Conservation (phyloP, 108 stramenopile genomes). For the Schizochytrium sp. region DNA sequence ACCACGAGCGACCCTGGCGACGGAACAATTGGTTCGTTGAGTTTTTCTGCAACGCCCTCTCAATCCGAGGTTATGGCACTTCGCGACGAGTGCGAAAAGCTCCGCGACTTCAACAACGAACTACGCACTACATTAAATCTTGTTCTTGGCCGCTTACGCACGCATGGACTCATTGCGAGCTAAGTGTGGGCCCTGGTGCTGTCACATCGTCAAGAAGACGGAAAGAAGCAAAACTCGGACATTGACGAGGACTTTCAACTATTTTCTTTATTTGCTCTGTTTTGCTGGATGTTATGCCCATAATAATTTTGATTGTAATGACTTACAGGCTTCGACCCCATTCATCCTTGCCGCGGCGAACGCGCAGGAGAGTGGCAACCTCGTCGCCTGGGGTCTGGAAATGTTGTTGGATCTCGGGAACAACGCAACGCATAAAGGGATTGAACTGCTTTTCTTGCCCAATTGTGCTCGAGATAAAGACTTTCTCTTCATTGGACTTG, state of each 20-base stretch:
- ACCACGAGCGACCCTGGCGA: neutral
- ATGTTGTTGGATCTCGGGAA: conserved; percentile 25
- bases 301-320: no score
- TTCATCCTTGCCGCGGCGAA: conserved; percentile 42
- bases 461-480: conserved; percentile 52
- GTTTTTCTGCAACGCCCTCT: neutral
- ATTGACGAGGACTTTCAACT: no score
- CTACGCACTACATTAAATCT: neutral
- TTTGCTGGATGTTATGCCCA: no score
- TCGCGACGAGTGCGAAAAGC: neutral
- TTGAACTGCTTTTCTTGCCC: conserved; percentile 51
- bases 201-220: no score
- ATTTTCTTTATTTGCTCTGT: no score
- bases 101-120: neutral
- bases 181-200: neutral
- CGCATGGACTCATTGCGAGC: neutral
- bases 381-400: conserved; percentile 27
- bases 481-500: neutral
- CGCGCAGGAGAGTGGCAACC: conserved; percentile 26
- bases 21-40: neutral
- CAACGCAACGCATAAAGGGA: conserved; percentile 54
- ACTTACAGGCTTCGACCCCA: conserved; percentile 23
- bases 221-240: no score
- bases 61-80: neutral
- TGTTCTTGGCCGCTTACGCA: neutral